Conservation (phyloP, 768 basidiomycete species). For the Neoboletus brunneissimus region DNA sequence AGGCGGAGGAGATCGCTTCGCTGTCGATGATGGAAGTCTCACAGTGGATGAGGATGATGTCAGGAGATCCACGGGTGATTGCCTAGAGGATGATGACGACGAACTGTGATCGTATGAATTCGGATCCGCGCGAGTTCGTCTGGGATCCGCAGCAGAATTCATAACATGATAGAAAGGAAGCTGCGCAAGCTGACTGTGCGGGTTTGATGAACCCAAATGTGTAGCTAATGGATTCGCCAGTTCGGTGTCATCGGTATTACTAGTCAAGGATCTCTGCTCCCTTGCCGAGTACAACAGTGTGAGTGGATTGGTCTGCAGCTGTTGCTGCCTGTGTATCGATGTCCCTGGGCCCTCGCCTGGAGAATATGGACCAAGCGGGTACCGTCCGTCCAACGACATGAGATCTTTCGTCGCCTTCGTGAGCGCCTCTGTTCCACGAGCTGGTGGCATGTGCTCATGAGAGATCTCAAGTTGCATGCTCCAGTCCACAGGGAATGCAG, state of each 20-base stretch:
- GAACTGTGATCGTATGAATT: conserved; percentile 18
- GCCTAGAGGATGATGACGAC: conserved; percentile 29
- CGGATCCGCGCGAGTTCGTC: conserved; percentile 7
- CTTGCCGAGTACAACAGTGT: conserved; percentile 17
- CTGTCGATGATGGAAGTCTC: conserved; percentile 16
- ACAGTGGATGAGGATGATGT: conserved; percentile 13
- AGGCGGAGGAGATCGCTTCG: conserved; percentile 28
- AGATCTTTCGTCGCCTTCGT: conserved; percentile 81
- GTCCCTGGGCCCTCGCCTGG: conserved; percentile 6
- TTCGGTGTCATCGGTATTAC: conserved; percentile 8
- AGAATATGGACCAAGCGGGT: conserved; percentile 21
- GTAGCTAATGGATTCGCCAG: conserved; percentile 5
- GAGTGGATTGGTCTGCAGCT: conserved; percentile 17
- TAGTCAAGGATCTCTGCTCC: conserved; percentile 12
- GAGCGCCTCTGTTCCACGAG: conserved; percentile 61
- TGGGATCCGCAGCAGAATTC: conserved; percentile 7
- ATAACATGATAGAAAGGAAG: conserved; percentile 19
- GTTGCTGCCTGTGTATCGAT: conserved; percentile 15
- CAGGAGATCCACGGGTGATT: conserved; percentile 23
- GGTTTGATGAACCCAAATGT: neutral
- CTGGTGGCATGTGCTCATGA: conserved; percentile 47
- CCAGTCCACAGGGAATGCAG: conserved; percentile 47
- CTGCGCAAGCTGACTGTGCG: conserved; percentile 9
- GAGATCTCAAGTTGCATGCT: conserved; percentile 34
- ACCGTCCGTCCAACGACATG: conserved; percentile 61